Evolutionary conservation across 2,329 filamentous ascomycete genomes (phyloP), one percentile per base, ranked within the genome.

Genomic region (Zymoseptoria tritici): DNA sequence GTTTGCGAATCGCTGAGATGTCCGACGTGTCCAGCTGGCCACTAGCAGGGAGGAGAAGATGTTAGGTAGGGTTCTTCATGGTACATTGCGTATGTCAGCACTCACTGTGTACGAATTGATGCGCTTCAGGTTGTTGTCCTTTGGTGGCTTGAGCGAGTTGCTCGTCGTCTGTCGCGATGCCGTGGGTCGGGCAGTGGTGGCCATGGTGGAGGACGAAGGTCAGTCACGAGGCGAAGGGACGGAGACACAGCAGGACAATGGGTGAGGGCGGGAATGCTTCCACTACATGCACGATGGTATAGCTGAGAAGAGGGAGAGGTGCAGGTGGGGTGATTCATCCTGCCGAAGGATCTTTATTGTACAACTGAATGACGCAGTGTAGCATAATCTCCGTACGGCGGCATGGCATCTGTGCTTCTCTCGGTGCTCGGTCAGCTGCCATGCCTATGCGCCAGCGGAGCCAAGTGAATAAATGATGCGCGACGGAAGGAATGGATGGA

Each of bases 11-110:
- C 77, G 24, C 79, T 89, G 61, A 97, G 80, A 74, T 93, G 87
- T 54, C 90, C 87, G 52, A 93, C 78, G 73, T 96, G 91, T n/a
- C 90, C 91, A 54, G 83, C 78, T 2, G 89, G 89, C 74, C 88
- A 92, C 70, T 80, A 58, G 13, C 56, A 29, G 20, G 24, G 29
- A 42, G 55, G 60, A 54, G 20, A 54, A 36, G n/a, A 2, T 46
- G 20, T 16, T 52, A 9, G 21, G 42, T 16, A 13, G 16, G 9
- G 26, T 9, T 31, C 2, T 13, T 49, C 7, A 20, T 22, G 49
- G n/a, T 19, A 26, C 24, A 1, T 6, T 26, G 24, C 24, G 8
- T 1, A 36, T 9, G 26, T 26, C 29, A 52, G 42, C 21, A 26
- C 50, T 52, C 61, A 70, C 69, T 62, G 69, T 68, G 62, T 67